Base-by-base conservation (phyloP, 2,329 filamentous ascomycete genomes). In the Pseudogymnoascus sp. region DNA sequence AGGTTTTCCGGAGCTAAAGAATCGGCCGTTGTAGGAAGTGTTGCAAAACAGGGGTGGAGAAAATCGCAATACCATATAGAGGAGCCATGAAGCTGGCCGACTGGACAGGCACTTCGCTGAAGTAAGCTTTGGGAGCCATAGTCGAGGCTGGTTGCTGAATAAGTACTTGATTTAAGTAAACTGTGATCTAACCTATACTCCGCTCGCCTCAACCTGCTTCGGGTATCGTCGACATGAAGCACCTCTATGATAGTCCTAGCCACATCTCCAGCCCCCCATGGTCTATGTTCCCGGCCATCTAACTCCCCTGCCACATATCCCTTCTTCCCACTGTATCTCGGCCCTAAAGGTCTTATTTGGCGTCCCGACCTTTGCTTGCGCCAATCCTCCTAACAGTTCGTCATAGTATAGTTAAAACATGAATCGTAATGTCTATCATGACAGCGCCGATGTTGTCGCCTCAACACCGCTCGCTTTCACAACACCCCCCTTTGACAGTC, bases 381-480 rank as follows among this genome's bases (percentile, higher is more conserved):
- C 23, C 23, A 49, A 28, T 5, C 42, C 42, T 49, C 23, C 28
- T 3, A 49, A 28, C 12, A 49, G 6, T 49, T 5, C 23, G 7
- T 49, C 42, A 49, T 49, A 28, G 23, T 49, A 9, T 28, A 49
- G 42, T 49, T 49, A 19, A 49, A 55, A 33, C 49, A 55, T 55
- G 28, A 55, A 55, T 55, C 49, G 9, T 55, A 33, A 22, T 12
- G n/a, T 14, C 9, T 33, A 55, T 60, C 38, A 60, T 19, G 58
- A 66, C 42, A 58, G 28, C 11, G 41, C 41, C n/a, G 62, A 65
- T 4, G 49, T 33, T 14, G 63, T 69, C 5, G 67, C 66, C 63
- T 71, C 66, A 7, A 59, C 60, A 6, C 70, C 70, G 58, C 66
- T 73, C 4, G 67, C 70, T 60, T 72, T 72, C 6, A 70, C 62